Conservation (phyloP, 345 rosid species). For the Laguncularia racemosa region DNA sequence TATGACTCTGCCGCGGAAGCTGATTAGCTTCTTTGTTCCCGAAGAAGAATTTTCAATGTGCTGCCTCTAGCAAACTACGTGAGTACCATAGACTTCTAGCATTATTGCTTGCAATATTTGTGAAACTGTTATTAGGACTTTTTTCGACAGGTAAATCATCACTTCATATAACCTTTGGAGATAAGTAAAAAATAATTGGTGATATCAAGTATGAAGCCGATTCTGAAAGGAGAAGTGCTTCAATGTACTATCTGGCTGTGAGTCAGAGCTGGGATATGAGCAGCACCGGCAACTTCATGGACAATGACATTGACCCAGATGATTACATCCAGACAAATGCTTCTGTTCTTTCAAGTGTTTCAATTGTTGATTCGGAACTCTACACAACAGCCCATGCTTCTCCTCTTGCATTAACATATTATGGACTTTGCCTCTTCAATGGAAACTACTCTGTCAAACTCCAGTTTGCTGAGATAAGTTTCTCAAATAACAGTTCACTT, state of each 20-base stretch:
- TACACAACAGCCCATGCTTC: conserved; percentile 68
- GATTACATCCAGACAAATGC: conserved; percentile 39
- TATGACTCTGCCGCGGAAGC: no score
- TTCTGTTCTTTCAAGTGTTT: conserved; percentile 39
- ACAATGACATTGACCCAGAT: conserved; percentile 54
- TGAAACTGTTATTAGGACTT: not conserved
- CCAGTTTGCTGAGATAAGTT: conserved; percentile 82
- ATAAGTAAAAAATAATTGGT: conserved; percentile 29
- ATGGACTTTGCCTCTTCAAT: conserved; percentile 64
- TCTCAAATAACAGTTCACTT: conserved; percentile 43
- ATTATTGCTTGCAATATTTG: not conserved
- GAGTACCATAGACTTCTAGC: conserved; percentile 15
- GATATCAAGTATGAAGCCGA: conserved; percentile 47
- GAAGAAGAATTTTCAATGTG: conserved; percentile 57
- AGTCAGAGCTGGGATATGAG: conserved; percentile 68
- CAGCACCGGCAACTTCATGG: conserved; percentile 91
- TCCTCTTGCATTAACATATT: conserved; percentile 73
- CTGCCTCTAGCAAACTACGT: conserved; percentile 33
- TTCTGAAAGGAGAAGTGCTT: conserved; percentile 58
- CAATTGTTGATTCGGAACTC: conserved; percentile 25
- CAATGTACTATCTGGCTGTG: conserved; percentile 29
- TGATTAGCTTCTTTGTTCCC: conserved; percentile 16
- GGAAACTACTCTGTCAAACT: conserved; percentile 77
- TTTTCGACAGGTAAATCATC: conserved; percentile 35
- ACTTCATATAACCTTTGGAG: conserved; percentile 77